Base-by-base conservation (phyloP, 176 grass and related monocot species). In the Hyparrhenia diplandra region DNA sequence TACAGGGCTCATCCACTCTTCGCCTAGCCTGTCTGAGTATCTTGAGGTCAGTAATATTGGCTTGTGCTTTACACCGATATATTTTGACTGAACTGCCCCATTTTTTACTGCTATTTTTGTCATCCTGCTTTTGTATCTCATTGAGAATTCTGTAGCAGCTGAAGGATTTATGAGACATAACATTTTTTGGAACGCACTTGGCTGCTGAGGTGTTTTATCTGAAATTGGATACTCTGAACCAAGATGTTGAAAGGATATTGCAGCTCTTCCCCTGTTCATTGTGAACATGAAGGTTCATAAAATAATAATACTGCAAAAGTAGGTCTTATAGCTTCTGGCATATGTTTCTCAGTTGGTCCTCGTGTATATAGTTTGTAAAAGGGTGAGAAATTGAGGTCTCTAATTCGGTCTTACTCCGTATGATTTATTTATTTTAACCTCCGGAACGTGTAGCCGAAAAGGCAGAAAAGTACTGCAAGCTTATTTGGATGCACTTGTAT, bases 1-100 rank as follows among this genome's bases (percentile, higher is more conserved):
- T 67, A 83, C 90, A 62, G 92, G 94, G 74, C 29, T 84, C 69
- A 81, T 92, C 61, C 95, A 91, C 86, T 77, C 90, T 67, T 93
- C 88, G 70, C 10, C 76, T 75, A 74, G 36, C 58, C 66, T 98
- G 18, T 80, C 65, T 40, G 85, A 88, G 13, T 87, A 92, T 93
- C 69, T 98, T 80, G 82, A 91, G 90, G 95, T 87, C 76, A 75
- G 76, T 76, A 80, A 37, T 70, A 35, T 36, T 76, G 36, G 16
- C 17, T 58, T 30, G 25, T 77, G 60, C 13, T 69, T 23, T 52
- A 80, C 5, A 28, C 32, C 5, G 24, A 49, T 60, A 40, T 69
- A 43, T 34, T 24, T 64, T 24, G 54, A 32, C 40, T 43, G 42
- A 51, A 13, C 13, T 20, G 10, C 21, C 27, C 10, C 5, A 74